phyloP scores from a whole-genome alignment of 345 rosid genomes.

The Moricandia arvensis region DNA sequence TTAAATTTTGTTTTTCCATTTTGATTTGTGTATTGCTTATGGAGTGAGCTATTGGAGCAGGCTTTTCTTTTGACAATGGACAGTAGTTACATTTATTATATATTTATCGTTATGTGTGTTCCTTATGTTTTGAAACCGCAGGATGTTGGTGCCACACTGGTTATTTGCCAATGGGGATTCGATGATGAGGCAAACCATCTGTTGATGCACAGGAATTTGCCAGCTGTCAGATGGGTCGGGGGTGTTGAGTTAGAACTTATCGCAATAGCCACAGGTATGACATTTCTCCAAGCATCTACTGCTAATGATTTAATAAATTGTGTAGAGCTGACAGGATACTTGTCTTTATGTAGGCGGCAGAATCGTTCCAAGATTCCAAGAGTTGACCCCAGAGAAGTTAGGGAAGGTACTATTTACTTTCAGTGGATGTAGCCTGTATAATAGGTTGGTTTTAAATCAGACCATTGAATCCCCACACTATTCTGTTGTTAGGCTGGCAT shows the following conservation, averaged over 20 bases:
- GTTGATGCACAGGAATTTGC: constrained; percentile 88
- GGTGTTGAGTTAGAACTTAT: constrained; percentile 93
- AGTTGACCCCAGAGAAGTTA: constrained; percentile 88
- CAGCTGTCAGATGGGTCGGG: constrained; percentile 97
- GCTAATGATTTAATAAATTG: background rate
- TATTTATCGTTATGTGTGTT: background rate
- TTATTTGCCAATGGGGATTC: constrained; percentile 99
- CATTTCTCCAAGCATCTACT: background rate
- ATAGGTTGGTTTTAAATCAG: background rate
- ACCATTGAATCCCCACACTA: background rate
- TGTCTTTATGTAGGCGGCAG: constrained; percentile 62
- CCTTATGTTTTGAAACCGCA: constrained; percentile 33
- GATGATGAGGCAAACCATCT: constrained; percentile 99
- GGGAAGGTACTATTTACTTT: constrained; percentile 60
- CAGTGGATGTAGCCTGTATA: background rate
- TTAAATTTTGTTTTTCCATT: background rate
- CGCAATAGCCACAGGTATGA: constrained; percentile 86
- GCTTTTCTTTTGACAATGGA: background rate
- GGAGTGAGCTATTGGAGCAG: background rate
- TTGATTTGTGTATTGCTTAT: background rate
- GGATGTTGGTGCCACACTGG: constrained; percentile 97
- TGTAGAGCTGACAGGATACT: background rate
- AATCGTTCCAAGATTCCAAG: constrained; percentile 96
- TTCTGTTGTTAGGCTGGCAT: constrained; percentile 57
- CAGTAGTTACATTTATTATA: background rate